Evolutionary conservation across 2,329 filamentous ascomycete genomes (phyloP).

Genomic region (Chrysosphaeria jannelii): DNA sequence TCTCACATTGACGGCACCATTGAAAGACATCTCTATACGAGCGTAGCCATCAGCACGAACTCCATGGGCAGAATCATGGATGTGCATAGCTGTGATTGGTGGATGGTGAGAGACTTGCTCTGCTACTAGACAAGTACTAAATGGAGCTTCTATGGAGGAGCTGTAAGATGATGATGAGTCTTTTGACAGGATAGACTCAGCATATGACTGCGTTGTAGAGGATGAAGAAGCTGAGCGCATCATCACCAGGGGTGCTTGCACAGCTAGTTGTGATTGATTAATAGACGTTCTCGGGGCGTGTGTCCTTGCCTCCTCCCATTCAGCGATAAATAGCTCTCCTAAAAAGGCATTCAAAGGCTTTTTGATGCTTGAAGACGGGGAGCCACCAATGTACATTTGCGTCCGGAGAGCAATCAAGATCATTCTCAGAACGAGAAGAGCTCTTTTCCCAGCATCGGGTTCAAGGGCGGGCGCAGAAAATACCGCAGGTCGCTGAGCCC

Average conservation of each 20-base stretch:
- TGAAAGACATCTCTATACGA: constrained; percentile 20
- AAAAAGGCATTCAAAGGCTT: constrained; percentile 23
- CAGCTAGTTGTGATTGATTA: neutral
- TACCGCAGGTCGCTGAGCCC: constrained; percentile 16
- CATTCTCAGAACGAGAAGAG: constrained; percentile 16
- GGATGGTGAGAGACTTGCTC: constrained; percentile 24
- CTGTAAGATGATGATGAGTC: neutral
- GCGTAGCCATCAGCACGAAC: constrained; percentile 19
- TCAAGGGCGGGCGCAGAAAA: constrained; percentile 18
- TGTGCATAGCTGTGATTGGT: constrained; percentile 21
- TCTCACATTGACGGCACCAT: constrained; percentile 16
- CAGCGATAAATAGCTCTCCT: constrained; percentile 17
- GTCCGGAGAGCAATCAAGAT: constrained; percentile 15
- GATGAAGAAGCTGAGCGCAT: neutral
- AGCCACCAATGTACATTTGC: constrained; percentile 17
- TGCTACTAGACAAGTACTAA: constrained; percentile 10
- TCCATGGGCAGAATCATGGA: constrained; percentile 11
- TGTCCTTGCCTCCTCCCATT: constrained; percentile 7
- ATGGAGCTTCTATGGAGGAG: neutral
- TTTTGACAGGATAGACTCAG: too few species aligned
- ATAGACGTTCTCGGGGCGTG: neutral
- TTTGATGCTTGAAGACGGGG: constrained; percentile 16
- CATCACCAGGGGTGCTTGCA: neutral
- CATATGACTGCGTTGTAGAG: too few species aligned
- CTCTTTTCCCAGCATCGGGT: constrained; percentile 12